phyloP scores from a whole-genome alignment of 148 eudicot genomes.

The Silene latifolia region DNA sequence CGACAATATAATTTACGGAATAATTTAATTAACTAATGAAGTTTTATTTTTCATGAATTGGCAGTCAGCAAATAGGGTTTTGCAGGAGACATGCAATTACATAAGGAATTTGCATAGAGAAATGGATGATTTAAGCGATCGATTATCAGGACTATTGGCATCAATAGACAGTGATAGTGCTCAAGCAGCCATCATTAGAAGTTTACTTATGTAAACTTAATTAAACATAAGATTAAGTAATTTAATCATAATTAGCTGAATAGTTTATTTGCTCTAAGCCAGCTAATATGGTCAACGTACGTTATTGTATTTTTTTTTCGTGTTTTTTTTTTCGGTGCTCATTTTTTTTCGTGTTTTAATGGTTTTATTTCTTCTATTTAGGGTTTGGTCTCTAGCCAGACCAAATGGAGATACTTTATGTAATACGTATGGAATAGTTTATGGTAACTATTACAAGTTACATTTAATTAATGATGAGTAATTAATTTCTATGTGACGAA shows the following conservation, averaged over 20 bases:
- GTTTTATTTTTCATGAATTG: too few species aligned
- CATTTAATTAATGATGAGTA: constrained; percentile 12
- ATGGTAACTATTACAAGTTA: not conserved
- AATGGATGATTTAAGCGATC: constrained; percentile 78
- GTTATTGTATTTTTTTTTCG: not conserved
- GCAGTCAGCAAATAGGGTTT: constrained; percentile 79
- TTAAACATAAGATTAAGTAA: not conserved
- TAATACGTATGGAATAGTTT: constrained; percentile 11
- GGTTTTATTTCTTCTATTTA: constrained; percentile 29
- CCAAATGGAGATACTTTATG: constrained; percentile 20
- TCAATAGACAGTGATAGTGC: constrained; percentile 80
- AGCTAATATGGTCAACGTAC: constrained; percentile 2
- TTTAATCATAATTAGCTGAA: constrained; percentile 2
- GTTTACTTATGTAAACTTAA: constrained; percentile 55
- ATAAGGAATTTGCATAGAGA: constrained; percentile 78
- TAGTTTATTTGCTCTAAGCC: not conserved
- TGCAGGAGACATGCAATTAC: constrained; percentile 93
- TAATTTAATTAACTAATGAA: too few species aligned
- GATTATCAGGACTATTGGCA: constrained; percentile 67
- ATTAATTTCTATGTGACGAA: too few species aligned
- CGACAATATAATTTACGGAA: too few species aligned
- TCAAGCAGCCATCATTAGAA: constrained; percentile 84
- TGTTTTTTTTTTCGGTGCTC: too few species aligned
- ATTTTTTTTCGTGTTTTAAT: not conserved
- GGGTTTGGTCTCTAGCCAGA: constrained; percentile 29